Conservation (phyloP, 108 stramenopile genomes). For the Stephanodiscus triporus region DNA sequence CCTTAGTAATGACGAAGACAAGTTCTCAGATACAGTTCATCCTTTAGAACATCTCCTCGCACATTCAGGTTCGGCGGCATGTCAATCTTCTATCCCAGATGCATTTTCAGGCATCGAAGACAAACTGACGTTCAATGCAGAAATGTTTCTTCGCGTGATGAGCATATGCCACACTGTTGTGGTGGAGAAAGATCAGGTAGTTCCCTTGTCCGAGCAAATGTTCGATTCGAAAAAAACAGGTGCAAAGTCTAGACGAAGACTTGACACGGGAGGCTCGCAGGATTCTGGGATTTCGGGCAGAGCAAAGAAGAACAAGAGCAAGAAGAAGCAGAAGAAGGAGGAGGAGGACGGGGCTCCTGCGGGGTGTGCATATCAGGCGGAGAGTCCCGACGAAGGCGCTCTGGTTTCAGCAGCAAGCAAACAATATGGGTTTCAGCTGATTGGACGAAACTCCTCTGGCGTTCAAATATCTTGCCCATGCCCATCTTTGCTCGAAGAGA, state of each 20-base stretch:
- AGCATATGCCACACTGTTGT: slow-evolving; percentile 93
- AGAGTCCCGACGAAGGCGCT: slow-evolving; percentile 93
- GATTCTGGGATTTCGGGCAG: background rate
- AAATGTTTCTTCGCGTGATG: slow-evolving; percentile 91
- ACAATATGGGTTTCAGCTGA: slow-evolving; percentile 79
- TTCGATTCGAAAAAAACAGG: slow-evolving; percentile 12
- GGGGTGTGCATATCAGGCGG: slow-evolving; percentile 87
- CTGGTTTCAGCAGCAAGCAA: slow-evolving; percentile 83
- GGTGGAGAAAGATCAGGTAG: slow-evolving; percentile 83
- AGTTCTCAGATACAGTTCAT: slow-evolving; percentile 35
- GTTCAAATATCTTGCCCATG: slow-evolving; percentile 62
- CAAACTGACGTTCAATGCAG: slow-evolving; percentile 78
- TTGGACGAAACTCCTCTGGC: slow-evolving; percentile 77
- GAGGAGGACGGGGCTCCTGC: slow-evolving; percentile 76
- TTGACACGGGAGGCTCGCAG: background rate
- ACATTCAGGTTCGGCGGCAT: slow-evolving; percentile 31
- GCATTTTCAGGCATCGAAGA: background rate
- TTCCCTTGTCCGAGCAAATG: slow-evolving; percentile 14
- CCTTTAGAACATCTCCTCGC: slow-evolving; percentile 68
- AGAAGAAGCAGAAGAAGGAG: slow-evolving; percentile 32
- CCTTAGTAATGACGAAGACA: slow-evolving; percentile 33
- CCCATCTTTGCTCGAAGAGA: slow-evolving; percentile 67
- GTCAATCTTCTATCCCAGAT: slow-evolving; percentile 3
- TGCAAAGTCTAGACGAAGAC: background rate
- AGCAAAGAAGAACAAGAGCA: slow-evolving; percentile 10